Evolutionary conservation across 768 basidiomycete species (phyloP), one percentile per base, ranked within the genome.

Genomic region (Auriculariales sp.): DNA sequence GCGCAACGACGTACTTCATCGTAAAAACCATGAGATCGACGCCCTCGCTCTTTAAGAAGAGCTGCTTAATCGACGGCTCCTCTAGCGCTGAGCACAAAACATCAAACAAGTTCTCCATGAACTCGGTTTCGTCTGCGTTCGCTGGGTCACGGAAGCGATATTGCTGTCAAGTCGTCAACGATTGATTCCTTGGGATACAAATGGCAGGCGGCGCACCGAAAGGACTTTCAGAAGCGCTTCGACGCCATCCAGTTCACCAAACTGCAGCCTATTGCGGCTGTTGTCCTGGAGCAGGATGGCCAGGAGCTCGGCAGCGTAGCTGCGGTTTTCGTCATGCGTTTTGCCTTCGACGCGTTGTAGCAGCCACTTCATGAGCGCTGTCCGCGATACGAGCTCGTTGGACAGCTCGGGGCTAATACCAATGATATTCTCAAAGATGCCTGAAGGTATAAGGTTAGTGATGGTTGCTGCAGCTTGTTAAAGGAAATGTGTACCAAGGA

Each of bases 61-160:
- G 65, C 15, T 72, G 63, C 64, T 97, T 98, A 61, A 84, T 78
- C 44, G 79, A 70, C 12, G 80, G 70, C 63, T 94, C 92, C 29
- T 71, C 76, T 22, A 98, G 70, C 0, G 82, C 74, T 0, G 92
- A 93, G 61, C 95, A 98, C 22, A 99, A 64, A 0, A 81, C 65
- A 61, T 97, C 88, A 60, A 98, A 98, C 3, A 90, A 59, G 63
- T 99, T 98, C 62, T 98, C 95, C 92, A 98, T 93, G 64, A 91
- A 98, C 62, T 99, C 95, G 3, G 79, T 72, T 66, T 99, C 95
- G 54, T 98, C 95, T 6, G 82, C 73, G 55, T 92, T 82, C 0
- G 69, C 68, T 12, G 94, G 94, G 59, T 97, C 87, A 50, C 79
- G 74, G 60, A 77, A 74, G 34, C 93, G 82, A 61, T 83, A 98